phyloP scores from a whole-genome alignment of 129 eudicot species.

The Gnaphalium uliginosum region DNA sequence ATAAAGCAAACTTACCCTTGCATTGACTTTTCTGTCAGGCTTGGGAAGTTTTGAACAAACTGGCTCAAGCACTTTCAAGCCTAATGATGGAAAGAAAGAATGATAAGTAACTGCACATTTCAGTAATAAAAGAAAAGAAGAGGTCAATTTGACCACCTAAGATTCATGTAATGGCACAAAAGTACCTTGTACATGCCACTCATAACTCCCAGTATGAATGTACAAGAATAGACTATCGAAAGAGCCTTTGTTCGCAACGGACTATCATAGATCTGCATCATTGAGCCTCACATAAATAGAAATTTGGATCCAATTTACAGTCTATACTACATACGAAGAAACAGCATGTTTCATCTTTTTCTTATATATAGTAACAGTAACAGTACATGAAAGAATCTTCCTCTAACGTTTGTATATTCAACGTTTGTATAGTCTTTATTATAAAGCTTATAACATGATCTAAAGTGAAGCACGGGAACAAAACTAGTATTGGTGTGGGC shows the following conservation, averaged over 20 bases:
- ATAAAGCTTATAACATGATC: too few species aligned
- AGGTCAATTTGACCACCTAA: not conserved
- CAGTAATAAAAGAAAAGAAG: conserved; percentile 18
- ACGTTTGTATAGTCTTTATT: too few species aligned
- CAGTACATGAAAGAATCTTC: too few species aligned
- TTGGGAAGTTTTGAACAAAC: conserved; percentile 75
- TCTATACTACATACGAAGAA: not conserved
- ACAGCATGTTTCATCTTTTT: conserved; percentile 9
- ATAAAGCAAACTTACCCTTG: conserved; percentile 55
- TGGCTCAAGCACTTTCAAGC: conserved; percentile 92
- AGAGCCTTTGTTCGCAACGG: conserved; percentile 69
- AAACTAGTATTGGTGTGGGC: conserved; percentile 71
- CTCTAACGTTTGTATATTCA: too few species aligned
- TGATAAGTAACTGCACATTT: conserved; percentile 14
- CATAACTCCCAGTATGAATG: conserved; percentile 80
- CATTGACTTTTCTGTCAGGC: conserved; percentile 64
- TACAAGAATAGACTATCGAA: conserved; percentile 71
- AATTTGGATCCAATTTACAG: conserved; percentile 5
- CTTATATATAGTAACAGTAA: too few species aligned
- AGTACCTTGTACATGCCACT: conserved; percentile 92
- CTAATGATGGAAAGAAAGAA: conserved; percentile 37
- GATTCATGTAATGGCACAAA: conserved; percentile 11
- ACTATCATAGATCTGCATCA: conserved; percentile 72
- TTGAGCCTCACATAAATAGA: conserved; percentile 6
- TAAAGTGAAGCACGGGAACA: conserved; percentile 67